These are phyloP conservation scores for Aureobasidium sp. DNA, from an alignment of 2,329 filamentous ascomycete genomes.

Conservation along the genomic window DNA sequence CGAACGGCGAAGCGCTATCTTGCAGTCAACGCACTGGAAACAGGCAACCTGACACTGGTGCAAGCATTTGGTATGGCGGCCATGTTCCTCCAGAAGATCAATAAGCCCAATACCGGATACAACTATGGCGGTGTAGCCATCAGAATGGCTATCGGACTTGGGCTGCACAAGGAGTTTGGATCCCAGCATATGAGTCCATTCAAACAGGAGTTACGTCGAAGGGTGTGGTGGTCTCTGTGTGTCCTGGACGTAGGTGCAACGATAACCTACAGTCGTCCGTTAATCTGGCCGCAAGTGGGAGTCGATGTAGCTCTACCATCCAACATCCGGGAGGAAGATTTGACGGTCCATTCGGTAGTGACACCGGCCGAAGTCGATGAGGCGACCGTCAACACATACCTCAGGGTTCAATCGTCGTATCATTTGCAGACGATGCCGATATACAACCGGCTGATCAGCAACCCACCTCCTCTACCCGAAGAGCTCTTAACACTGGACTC, in stretches of 20 bases:
- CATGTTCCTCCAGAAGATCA: slow-evolving; percentile 42
- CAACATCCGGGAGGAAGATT: background rate
- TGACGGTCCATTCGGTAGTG: background rate
- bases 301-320: slow-evolving; percentile 28
- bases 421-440: slow-evolving; percentile 37
- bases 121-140: slow-evolving; percentile 41
- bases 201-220: slow-evolving; percentile 25
- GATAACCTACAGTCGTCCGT: slow-evolving; percentile 42
- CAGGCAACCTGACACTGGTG: slow-evolving; percentile 40
- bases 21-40: slow-evolving; percentile 39
- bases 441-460: slow-evolving; percentile 39
- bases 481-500: slow-evolving; percentile 35
- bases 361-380: background rate
- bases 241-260: slow-evolving; percentile 42
- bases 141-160: slow-evolving; percentile 41
- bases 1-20: slow-evolving; percentile 38
- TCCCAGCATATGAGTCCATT: slow-evolving; percentile 37
- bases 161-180: slow-evolving; percentile 42
- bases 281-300: slow-evolving; percentile 36
- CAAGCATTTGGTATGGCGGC: slow-evolving; percentile 39
- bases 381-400: slow-evolving; percentile 35
- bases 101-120: slow-evolving; percentile 43
- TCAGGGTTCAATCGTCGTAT: slow-evolving; percentile 37
- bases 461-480: slow-evolving; percentile 32
- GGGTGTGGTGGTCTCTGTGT: slow-evolving; percentile 31